phyloP scores from a whole-genome alignment of 2,329 filamentous ascomycete genomes.

The Clonostachys sp. region DNA sequence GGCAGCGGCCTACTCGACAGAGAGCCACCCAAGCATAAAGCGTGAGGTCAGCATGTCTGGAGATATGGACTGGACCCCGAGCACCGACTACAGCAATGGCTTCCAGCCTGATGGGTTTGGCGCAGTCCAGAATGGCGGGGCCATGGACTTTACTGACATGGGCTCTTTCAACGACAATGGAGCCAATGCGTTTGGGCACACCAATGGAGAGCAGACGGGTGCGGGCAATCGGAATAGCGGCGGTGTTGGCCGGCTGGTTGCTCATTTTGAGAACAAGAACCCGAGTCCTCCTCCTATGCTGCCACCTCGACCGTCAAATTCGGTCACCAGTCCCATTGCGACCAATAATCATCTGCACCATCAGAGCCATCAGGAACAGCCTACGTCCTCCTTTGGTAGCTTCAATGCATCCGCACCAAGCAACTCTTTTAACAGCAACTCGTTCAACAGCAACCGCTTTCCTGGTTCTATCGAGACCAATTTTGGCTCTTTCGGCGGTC shows the following conservation, averaged over 20 bases:
- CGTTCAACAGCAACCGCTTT: constrained; percentile 1
- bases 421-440: constrained; percentile 1
- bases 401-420: constrained; percentile 9
- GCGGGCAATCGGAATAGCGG: constrained; percentile 7
- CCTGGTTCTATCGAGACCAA: constrained; percentile 3
- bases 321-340: constrained; percentile 14
- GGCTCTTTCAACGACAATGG: constrained; percentile 4
- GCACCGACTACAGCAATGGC: constrained; percentile 9
- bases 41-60: not conserved
- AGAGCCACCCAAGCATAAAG: not conserved
- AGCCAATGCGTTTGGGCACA: not conserved
- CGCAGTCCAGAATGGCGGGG: constrained; percentile 6
- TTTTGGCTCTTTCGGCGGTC: constrained; percentile 5
- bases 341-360: not conserved
- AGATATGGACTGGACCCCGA: constrained; percentile 31
- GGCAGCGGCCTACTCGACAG: not conserved
- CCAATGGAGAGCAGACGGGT: constrained; percentile 1
- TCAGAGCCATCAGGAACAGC: not conserved
- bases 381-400: constrained; percentile 22
- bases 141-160: constrained; percentile 20
- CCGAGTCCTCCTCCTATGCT: constrained; percentile 21
- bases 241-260: constrained; percentile 29
- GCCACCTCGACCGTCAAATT: constrained; percentile 23
- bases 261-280: constrained; percentile 33
- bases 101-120: constrained; percentile 2